Conservation (phyloP, 768 basidiomycete genomes). For the Mycena metata region DNA sequence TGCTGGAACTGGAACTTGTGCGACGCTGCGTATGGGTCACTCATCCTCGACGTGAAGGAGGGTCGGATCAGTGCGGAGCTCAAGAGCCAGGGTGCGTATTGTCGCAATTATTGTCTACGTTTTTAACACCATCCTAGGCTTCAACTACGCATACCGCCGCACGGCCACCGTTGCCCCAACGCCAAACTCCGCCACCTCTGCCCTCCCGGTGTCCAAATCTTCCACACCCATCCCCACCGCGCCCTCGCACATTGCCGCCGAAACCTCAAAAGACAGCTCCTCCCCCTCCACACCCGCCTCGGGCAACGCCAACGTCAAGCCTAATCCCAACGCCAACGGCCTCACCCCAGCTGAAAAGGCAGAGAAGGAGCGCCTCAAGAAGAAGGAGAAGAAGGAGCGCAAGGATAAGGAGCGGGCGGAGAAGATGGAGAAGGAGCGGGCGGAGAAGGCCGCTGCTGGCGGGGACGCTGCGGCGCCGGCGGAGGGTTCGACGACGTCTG, state of each 20-base stretch:
- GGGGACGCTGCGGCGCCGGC: conserved; percentile 39
- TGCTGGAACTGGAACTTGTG: conserved; percentile 99
- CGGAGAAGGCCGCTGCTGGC: conserved; percentile 54
- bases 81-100: conserved; percentile 84
- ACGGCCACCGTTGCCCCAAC: conserved; percentile 72
- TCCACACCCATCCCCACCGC: conserved; percentile 50
- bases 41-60: conserved; percentile 91
- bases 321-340: conserved; percentile 59
- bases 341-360: conserved; percentile 59
- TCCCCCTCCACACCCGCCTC: conserved; percentile 47
- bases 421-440: conserved; percentile 53
- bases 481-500: conserved; percentile 46
- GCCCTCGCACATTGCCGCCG: conserved; percentile 51
- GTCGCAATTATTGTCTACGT: conserved; percentile 5
- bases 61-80: conserved; percentile 93
- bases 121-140: conserved; percentile 64
- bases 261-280: conserved; percentile 51
- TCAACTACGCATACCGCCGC: conserved; percentile 96
- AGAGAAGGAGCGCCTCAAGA: conserved; percentile 75
- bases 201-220: conserved; percentile 56
- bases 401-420: conserved; percentile 64
- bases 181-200: conserved; percentile 68
- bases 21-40: conserved; percentile 92
- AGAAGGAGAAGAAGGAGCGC: conserved; percentile 58
- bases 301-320: conserved; percentile 49